Evolutionary conservation across 805 yeast species (phyloP).

Genomic region (Cyberlindnera mississippiensis): DNA sequence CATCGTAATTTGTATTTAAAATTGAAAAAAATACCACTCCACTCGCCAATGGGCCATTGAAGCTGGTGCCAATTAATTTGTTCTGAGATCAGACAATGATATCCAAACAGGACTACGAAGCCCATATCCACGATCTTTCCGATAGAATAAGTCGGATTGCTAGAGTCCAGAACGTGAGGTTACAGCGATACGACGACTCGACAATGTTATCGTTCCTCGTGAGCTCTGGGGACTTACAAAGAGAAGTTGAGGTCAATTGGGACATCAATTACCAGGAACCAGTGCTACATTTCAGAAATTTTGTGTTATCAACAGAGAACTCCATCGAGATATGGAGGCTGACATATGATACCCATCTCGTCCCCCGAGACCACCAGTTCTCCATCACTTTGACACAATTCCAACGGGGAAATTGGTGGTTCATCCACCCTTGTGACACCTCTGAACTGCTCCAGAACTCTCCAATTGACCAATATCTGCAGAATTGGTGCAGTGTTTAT

Average conservation of each 20-base stretch:
- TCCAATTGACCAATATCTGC: constrained; percentile 21
- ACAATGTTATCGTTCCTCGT: too few relatives aligned
- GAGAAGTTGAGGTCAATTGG: constrained; percentile 3
- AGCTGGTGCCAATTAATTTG: too few relatives aligned
- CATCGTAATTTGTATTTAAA: too few relatives aligned
- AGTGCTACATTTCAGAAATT: constrained; percentile 10
- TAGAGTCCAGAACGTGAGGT: not conserved
- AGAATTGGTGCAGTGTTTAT: constrained; percentile 29
- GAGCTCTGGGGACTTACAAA: too few relatives aligned
- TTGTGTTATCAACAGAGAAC: not conserved
- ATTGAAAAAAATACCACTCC: too few relatives aligned
- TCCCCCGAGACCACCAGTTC: not conserved
- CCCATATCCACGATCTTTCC: not conserved
- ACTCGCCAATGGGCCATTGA: too few relatives aligned
- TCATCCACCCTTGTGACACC: constrained; percentile 42
- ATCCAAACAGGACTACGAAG: not conserved
- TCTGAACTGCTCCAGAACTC: constrained; percentile 26
- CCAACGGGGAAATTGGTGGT: constrained; percentile 19
- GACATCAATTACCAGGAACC: constrained; percentile 13
- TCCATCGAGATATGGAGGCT: constrained; percentile 3
- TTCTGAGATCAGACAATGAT: not conserved
- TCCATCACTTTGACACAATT: constrained; percentile 13
- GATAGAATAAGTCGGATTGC: not conserved
- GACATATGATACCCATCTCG: constrained; percentile 1
- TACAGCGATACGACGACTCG: not conserved